Evolutionary conservation across 2,329 filamentous ascomycete species (phyloP), one percentile per base, ranked within the genome.

Genomic region (Hymenoscyphus albidus): DNA sequence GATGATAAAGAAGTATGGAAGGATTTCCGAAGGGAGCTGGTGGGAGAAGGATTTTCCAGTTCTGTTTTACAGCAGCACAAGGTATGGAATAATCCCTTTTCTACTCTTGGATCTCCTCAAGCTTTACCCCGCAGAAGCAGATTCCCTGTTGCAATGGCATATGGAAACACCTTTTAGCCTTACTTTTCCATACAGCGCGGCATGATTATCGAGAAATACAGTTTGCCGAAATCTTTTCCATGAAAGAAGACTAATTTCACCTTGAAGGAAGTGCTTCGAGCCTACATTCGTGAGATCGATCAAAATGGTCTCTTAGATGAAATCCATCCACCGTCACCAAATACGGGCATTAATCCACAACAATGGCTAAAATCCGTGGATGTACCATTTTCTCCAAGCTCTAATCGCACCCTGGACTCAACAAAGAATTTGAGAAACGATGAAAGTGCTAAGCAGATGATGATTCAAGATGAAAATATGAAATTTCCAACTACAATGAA

Each of bases 221-320:
- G 6, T 2, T 35, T 35, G 35, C 35, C 35, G 35, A 35, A 10
- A 35, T 10, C 9, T 35, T 35, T 10, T 35, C 3, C 5, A 6
- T 44, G 5, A n/a, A 13, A 16, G 18, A 48, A 48, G 6, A 48
- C 44, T 48, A 22, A 48, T 12, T 48, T 48, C 18, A 9, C 44
- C 44, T 56, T 61, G 54, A 56, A 88, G 85, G 83, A 86, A 68
- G 78, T 86, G 10, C 75, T 87, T 31, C 80, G 84, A 66, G 84
- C 85, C 22, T 87, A 88, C 70, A 86, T 88, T 54, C 82, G 83
- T 42, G 82, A 85, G 70, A 80, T 88, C 66, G 82, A 86, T 67
- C 80, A 83, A 51, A 78, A 83, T 62, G 82, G 83, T 0, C 77
- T 86, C 10, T 77, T 87, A n/a, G 81, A 82, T 68, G 77, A 78